Percentiles rank a stretch among this genome's conserved stretches.
Conservation (phyloP, 805 yeast genomes). For the Limtongozyma cylindracea region DNA sequence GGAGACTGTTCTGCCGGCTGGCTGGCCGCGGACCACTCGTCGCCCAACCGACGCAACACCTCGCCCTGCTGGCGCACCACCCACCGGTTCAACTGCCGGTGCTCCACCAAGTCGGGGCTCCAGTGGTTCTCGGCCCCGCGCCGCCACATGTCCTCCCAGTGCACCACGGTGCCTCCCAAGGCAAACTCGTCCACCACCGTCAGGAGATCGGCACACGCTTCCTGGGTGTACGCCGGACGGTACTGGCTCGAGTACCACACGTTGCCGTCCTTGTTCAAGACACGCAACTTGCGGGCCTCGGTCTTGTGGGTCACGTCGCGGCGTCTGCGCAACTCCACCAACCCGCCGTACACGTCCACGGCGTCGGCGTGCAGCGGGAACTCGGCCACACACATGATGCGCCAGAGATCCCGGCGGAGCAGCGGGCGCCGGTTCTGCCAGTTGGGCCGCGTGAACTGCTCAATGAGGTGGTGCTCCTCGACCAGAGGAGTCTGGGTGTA, state of each 20-base stretch:
- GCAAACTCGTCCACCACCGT: constrained; percentile 41
- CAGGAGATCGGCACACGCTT: constrained; percentile 67
- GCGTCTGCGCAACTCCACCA: constrained; percentile 47
- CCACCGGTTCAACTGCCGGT: constrained; percentile 31
- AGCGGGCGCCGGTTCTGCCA: constrained; percentile 74
- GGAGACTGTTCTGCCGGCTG: too few relatives aligned
- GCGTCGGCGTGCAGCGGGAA: constrained; percentile 36
- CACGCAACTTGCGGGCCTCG: constrained; percentile 41
- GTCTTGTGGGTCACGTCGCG: constrained; percentile 35
- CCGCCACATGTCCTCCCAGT: constrained; percentile 80
- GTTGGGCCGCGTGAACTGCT: constrained; percentile 59
- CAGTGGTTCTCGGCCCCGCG: constrained; percentile 61
- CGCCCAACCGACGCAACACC: too few relatives aligned
- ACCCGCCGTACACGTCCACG: constrained; percentile 44
- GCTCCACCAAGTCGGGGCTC: constrained; percentile 32
- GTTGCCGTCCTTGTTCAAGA: constrained; percentile 51
- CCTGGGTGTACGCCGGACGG: constrained; percentile 79
- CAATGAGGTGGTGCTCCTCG: constrained; percentile 32
- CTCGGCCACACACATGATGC: constrained; percentile 67
- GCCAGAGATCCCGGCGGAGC: constrained; percentile 71
- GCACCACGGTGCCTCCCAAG: constrained; percentile 20
- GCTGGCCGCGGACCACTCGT: too few relatives aligned
- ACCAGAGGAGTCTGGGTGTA: constrained; percentile 64
- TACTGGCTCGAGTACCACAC: constrained; percentile 74
- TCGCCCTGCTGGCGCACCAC: too few relatives aligned